Base-by-base conservation (phyloP, 768 basidiomycete species). In the Leccinum disarticulatum region DNA sequence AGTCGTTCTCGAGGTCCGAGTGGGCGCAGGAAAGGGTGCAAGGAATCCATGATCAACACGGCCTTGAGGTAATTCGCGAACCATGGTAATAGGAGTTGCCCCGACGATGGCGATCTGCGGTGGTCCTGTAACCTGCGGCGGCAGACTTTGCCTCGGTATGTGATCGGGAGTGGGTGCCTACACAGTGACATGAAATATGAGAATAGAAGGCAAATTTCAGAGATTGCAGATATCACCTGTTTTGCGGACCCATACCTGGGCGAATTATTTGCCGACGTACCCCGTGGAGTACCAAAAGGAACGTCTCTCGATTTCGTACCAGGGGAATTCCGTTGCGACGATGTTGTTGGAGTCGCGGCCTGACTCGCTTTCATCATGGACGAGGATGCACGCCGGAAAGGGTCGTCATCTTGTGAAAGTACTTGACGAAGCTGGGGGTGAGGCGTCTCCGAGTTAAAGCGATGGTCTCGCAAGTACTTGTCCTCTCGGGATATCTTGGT, bases 31-130 rank as follows among this genome's bases (percentile, higher is more conserved):
- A 61, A 72, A 64, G 15, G 72, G 72, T 0, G 57, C 68, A 46
- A 73, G 70, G 2, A 75, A 50, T 28, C 54, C 41, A 55, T 65
- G 59, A 57, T 73, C 63, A 38, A 73, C 57, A 36, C 56, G 64
- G 38, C 53, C 52, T 8, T 65, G 61, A 10, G 72, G 72, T n/a
- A 73, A 55, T 9, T 75, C 65, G 22, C 57, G 60, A 27, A 52
- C 22, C 15, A 56, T 38, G 14, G 64, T 46, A 19, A 65, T 22
- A 4, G 72, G 72, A 22, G 72, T 75, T 52, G 72, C 70, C 28
- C 66, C 70, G 11, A 73, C 68, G 19, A 73, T 63, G 27, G 72
- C 65, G 17, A 73, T 73, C 52, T 75, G 72, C 4, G 72, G 72
- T 27, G 63, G 68, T 38, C 54, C 66, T 52, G 56, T 28, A 52